phyloP scores from a whole-genome alignment of 2,329 filamentous ascomycete species.

The Beauveria sp. region DNA sequence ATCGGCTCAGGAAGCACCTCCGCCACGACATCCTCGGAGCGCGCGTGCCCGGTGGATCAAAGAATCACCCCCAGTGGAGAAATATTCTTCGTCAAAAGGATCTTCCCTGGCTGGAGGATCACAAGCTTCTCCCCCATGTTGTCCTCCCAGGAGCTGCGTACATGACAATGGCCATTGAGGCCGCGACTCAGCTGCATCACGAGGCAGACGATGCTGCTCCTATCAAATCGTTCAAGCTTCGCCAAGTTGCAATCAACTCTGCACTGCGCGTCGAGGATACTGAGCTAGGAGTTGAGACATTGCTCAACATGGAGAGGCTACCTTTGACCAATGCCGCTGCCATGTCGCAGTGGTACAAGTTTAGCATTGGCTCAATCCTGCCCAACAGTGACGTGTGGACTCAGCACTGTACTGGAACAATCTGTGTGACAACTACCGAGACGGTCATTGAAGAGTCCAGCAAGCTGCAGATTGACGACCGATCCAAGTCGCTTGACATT shows the following conservation, averaged over 20 bases:
- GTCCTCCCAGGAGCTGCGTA: conserved; percentile 28
- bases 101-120: conserved; percentile 27
- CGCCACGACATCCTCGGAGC: conserved; percentile 22
- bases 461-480: background rate
- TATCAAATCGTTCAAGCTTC: conserved; percentile 16
- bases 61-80: conserved; percentile 23
- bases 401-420: conserved; percentile 18
- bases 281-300: conserved; percentile 18
- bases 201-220: background rate
- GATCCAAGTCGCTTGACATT: background rate
- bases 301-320: conserved; percentile 16
- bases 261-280: conserved; percentile 16
- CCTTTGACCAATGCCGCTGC: conserved; percentile 15
- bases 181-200: conserved; percentile 14
- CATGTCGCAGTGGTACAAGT: conserved; percentile 20
- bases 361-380: conserved; percentile 18
- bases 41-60: conserved; percentile 15
- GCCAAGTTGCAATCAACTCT: conserved; percentile 17
- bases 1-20: conserved; percentile 14
- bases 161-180: conserved; percentile 25
- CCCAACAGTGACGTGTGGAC: conserved; percentile 17
- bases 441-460: conserved; percentile 2
- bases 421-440: conserved; percentile 14
- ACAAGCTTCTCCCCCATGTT: conserved; percentile 20
- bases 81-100: conserved; percentile 23